phyloP scores from a whole-genome alignment of 2,329 filamentous ascomycete genomes.

The Fusarium hainanense region DNA sequence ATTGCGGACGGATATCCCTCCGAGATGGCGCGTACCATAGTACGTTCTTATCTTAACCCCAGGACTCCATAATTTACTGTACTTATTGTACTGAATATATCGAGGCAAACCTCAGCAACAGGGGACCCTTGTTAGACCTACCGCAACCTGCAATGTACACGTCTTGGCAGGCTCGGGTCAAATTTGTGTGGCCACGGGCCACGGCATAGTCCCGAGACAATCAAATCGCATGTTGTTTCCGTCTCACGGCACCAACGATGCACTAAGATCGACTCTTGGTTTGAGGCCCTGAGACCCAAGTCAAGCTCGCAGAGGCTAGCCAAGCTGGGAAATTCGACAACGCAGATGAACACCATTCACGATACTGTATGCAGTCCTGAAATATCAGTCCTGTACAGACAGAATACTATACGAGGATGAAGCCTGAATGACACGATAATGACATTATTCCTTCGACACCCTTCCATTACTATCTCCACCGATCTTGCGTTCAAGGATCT shows the following conservation, averaged over 20 bases:
- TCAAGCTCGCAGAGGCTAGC: not conserved
- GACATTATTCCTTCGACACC: not conserved
- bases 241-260: not conserved
- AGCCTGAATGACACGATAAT: not conserved
- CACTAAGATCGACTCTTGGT: not conserved
- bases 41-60: not conserved
- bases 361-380: not conserved
- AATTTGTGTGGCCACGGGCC: not conserved
- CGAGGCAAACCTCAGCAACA: not conserved
- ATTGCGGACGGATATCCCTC: not conserved
- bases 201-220: not conserved
- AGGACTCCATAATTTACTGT: not conserved
- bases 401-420: not conserved
- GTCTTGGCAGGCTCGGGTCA: constrained; percentile 12
- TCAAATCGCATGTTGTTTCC: not conserved
- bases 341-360: not conserved
- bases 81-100: not conserved
- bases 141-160: constrained; percentile 7
- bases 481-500: not conserved
- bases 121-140: constrained; percentile 8
- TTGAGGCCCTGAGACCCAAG: constrained; percentile 3
- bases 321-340: not conserved
- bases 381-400: not conserved
- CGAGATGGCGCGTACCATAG: not conserved
- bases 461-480: not conserved